phyloP scores from a whole-genome alignment of 768 basidiomycete species.

The Leccinum subtestaceum region DNA sequence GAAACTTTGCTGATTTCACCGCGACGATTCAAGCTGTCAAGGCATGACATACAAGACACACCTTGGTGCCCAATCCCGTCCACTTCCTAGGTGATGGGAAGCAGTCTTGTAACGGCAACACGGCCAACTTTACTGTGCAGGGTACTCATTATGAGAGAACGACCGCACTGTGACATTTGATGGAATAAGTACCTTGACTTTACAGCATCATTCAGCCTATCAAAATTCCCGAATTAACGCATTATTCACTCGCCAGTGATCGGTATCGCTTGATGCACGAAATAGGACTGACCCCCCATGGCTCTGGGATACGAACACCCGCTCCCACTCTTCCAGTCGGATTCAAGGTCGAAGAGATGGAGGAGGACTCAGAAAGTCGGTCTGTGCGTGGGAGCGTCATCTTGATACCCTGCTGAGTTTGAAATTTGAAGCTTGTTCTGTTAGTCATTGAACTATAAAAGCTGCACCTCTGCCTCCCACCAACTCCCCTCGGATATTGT shows the following conservation, averaged over 20 bases:
- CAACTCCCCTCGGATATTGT: constrained; percentile 28
- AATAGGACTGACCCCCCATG: background rate
- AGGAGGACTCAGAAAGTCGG: constrained; percentile 20
- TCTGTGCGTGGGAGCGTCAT: constrained; percentile 46
- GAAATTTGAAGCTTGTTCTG: constrained; percentile 39
- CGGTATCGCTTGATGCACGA: background rate
- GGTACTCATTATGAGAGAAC: background rate
- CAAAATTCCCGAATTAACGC: background rate
- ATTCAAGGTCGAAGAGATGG: background rate
- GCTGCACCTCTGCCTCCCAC: constrained; percentile 32
- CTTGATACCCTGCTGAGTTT: constrained; percentile 38
- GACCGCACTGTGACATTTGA: background rate
- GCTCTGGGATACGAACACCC: background rate
- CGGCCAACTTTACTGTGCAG: background rate
- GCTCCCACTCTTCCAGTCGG: background rate
- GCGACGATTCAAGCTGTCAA: background rate
- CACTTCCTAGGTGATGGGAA: background rate
- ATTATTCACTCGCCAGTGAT: background rate
- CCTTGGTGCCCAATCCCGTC: background rate
- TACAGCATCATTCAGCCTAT: background rate
- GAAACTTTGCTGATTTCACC: background rate
- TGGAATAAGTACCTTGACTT: background rate
- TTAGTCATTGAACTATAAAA: constrained; percentile 41
- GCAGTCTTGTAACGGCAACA: background rate
- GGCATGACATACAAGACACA: background rate